Evolutionary conservation across 2,329 filamentous ascomycete genomes (phyloP).

Genomic region (Aureobasidium subglaciale): DNA sequence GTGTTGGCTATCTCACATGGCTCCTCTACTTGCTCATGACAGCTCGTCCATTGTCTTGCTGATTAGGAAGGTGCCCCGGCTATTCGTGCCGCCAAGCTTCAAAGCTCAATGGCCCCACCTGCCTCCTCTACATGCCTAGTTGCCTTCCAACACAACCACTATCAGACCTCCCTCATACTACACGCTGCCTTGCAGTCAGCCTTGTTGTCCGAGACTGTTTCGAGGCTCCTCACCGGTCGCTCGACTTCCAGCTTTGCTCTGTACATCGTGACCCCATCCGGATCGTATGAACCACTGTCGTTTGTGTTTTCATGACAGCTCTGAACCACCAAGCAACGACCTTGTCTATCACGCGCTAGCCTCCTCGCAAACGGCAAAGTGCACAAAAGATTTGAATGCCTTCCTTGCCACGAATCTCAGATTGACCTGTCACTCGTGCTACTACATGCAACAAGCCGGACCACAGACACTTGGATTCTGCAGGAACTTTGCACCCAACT

Average conservation of each 20-base stretch:
- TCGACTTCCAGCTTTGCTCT: too few species aligned
- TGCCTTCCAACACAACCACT: not conserved
- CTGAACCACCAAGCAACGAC: not conserved
- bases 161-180: not conserved
- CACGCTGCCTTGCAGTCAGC: not conserved
- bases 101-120: not conserved
- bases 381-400: not conserved
- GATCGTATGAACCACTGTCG: too few species aligned
- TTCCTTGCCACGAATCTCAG: not conserved
- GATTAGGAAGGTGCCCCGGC: slow-evolving; percentile 10
- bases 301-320: slow-evolving; percentile 4
- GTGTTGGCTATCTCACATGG: not conserved
- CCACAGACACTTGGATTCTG: not conserved
- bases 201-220: too few species aligned
- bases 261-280: too few species aligned
- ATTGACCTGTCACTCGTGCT: not conserved
- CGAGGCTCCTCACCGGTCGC: too few species aligned
- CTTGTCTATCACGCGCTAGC: not conserved
- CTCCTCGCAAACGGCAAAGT: not conserved
- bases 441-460: not conserved
- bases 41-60: not conserved
- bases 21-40: not conserved
- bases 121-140: too few species aligned
- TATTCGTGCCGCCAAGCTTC: slow-evolving; percentile 1
- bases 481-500: not conserved